phyloP scores from a whole-genome alignment of 192 early-diverging fungal genomes.

The Anaeromyces robustus region DNA sequence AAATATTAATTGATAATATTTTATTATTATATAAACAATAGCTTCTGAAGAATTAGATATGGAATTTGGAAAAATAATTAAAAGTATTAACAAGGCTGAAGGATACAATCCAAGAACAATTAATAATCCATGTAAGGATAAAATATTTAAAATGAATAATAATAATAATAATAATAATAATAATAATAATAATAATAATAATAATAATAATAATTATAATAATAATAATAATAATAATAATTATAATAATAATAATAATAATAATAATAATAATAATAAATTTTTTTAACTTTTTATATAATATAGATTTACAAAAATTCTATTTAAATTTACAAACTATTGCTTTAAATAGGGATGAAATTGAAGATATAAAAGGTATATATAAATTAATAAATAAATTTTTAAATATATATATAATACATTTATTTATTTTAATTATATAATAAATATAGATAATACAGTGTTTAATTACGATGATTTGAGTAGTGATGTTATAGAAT shows the following conservation, averaged over 20 bases:
- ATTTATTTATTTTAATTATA: too few relatives aligned
- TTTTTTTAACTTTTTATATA: too few relatives aligned
- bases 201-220: too few relatives aligned
- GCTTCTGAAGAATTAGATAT: constrained; percentile 3
- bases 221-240: too few relatives aligned
- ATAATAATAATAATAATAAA: too few relatives aligned
- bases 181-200: too few relatives aligned
- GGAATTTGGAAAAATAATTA: not conserved
- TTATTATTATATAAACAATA: constrained; percentile 7
- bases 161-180: too few relatives aligned
- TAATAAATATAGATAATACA: not conserved
- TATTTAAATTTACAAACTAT: constrained; percentile 29
- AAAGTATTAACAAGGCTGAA: constrained; percentile 10
- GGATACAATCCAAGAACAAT: constrained; percentile 20
- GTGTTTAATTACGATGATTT: not conserved
- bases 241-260: too few relatives aligned
- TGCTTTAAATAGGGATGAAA: constrained; percentile 14
- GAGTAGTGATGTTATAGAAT: not conserved
- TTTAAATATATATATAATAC: too few relatives aligned
- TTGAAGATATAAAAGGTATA: constrained; percentile 19
- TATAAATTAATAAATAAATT: not conserved
- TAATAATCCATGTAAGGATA: not conserved
- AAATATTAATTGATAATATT: too few relatives aligned
- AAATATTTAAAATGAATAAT: too few relatives aligned
- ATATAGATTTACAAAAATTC: constrained; percentile 20